Conservation (phyloP, 768 basidiomycete genomes). For the Gyrodon lividus region DNA sequence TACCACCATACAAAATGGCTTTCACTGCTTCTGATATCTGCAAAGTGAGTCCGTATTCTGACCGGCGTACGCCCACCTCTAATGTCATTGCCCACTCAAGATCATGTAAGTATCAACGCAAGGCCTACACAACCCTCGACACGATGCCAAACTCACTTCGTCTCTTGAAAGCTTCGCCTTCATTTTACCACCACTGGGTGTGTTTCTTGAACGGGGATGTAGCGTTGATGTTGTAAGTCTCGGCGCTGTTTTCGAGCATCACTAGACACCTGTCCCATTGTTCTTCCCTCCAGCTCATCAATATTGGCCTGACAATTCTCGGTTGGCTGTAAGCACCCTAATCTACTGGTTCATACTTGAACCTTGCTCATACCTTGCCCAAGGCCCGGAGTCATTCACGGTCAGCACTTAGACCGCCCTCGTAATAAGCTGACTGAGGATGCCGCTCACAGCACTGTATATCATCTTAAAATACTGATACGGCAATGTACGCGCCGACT, state of each 20-base stretch:
- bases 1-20: slow-evolving; percentile 47
- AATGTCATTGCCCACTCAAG: slow-evolving; percentile 27
- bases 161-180: slow-evolving; percentile 53
- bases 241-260: neutral
- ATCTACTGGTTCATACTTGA: neutral
- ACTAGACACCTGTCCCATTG: slow-evolving; percentile 1
- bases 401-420: slow-evolving; percentile 22
- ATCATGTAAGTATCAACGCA: slow-evolving; percentile 39
- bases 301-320: slow-evolving; percentile 74
- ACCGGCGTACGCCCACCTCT: neutral
- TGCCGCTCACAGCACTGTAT: slow-evolving; percentile 57
- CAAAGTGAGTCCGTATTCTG: slow-evolving; percentile 50
- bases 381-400: slow-evolving; percentile 80
- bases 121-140: neutral
- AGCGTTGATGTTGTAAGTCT: slow-evolving; percentile 65
- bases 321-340: slow-evolving; percentile 66
- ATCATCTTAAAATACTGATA: slow-evolving; percentile 73
- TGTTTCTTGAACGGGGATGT: slow-evolving; percentile 88
- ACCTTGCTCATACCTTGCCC: slow-evolving; percentile 9
- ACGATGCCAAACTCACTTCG: slow-evolving; percentile 12
- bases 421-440: slow-evolving; percentile 9
- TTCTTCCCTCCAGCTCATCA: slow-evolving; percentile 50
- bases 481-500: neutral
- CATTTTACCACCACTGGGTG: slow-evolving; percentile 79
- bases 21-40: slow-evolving; percentile 73